Percentiles rank a stretch among this genome's conserved stretches.
Conservation (phyloP, 305 asterid genomes). For the Solanum hybrid region DNA sequence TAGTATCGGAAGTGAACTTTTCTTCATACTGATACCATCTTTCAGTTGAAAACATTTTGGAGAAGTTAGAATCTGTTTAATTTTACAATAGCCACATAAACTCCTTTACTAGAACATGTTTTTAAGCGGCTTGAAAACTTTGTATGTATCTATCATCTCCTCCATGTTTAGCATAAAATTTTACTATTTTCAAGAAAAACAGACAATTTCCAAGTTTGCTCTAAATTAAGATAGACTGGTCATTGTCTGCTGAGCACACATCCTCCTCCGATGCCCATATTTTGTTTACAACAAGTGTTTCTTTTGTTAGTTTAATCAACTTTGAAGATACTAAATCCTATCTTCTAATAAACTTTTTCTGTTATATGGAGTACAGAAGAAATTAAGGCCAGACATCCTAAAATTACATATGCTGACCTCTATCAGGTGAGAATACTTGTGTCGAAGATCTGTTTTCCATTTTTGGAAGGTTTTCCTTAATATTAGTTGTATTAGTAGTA, state of each 20-base stretch:
- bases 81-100: neutral
- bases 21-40: neutral
- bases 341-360: constrained; percentile 1
- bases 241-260: neutral
- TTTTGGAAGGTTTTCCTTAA: neutral
- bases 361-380: constrained; percentile 41
- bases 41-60: neutral
- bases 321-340: neutral
- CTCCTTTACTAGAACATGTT: neutral
- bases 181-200: neutral
- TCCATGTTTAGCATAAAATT: neutral
- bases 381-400: constrained; percentile 61
- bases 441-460: neutral
- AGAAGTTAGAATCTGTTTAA: neutral
- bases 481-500: neutral
- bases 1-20: neutral
- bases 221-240: neutral
- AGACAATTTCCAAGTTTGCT: neutral
- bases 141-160: neutral
- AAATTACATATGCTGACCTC: constrained; percentile 73
- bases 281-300: neutral
- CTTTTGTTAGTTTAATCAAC: neutral
- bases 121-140: neutral
- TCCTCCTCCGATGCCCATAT: neutral
- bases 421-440: constrained; percentile 54